Evolutionary conservation across 371 early-diverging fungal genomes (phyloP), one percentile per base, ranked within the genome.

Genomic region (Mucor plumbeus): DNA sequence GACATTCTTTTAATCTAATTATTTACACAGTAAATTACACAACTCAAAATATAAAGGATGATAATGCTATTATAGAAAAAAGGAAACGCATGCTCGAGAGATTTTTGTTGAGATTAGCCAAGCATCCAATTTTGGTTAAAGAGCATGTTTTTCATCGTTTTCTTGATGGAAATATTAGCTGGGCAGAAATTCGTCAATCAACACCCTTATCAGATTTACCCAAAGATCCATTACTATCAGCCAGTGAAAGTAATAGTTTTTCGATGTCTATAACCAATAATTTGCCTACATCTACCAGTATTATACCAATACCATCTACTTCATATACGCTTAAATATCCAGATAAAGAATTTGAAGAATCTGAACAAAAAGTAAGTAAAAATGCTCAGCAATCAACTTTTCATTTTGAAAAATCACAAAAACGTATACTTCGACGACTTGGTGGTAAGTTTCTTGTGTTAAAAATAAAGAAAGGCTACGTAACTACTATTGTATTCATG

Each of bases 61-160:
- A 96, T 70, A 83, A 86, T 31, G 75, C 79, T n/a, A 87, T 95
- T 56, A 90, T 97, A 36, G 92, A 94, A 65, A 85, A 91, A 36
- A 89, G 98, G 31, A 94, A 95, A 82, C 87, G 95, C 31, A 87
- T 93, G 92, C 85, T 98, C 17, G 91, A 95, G 75, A 83, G 89
- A 19, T 98, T 98, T 73, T 77, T 98, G 63, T 89, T 92, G 71
- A 89, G 95, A 41, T 63, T 97, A 43, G 89, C 87, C 0, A 79
- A 79, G 44, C 96, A 98, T 78, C 95, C 96, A 39, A 88, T 94
- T 50, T 72, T 98, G 36, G 81, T 85, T 11, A 80, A 87, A 61
- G 95, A 93, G 56, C 96, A 97, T 72, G 79, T 94, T 15, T 88
- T 97, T 69, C 98, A 98, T 75, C 79, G 87, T 40, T 98, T 98